These are phyloP conservation scores for Piloderma croceum DNA, from an alignment of 768 basidiomycete species.

Conservation along the genomic window DNA sequence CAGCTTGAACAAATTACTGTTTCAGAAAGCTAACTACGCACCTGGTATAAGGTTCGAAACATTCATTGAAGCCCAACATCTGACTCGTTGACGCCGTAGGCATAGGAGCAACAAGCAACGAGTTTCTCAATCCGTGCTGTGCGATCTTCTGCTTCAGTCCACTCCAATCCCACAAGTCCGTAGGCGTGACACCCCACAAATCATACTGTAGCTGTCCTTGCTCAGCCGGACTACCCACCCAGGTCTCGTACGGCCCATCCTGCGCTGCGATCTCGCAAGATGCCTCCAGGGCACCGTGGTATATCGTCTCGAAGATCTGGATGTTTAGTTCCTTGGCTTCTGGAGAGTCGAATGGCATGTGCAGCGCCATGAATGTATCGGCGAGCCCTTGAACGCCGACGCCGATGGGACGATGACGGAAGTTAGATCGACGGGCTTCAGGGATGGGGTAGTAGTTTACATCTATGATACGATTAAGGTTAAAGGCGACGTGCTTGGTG, in stretches of 20 bases:
- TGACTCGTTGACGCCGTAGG: constrained; percentile 98
- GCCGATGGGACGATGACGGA: constrained; percentile 96
- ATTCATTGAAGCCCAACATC: constrained; percentile 97
- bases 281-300: constrained; percentile 89
- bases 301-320: constrained; percentile 98
- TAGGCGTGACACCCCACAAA: constrained; percentile 89
- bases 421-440: constrained; percentile 89
- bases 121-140: constrained; percentile 79
- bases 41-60: constrained; percentile 98
- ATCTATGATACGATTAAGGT: constrained; percentile 92
- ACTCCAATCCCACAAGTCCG: constrained; percentile 91
- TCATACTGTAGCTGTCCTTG: constrained; percentile 90
- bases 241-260: constrained; percentile 85
- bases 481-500: constrained; percentile 85
- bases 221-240: constrained; percentile 84
- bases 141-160: constrained; percentile 82
- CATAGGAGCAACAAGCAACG: constrained; percentile 92
- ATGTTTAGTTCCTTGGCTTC: constrained; percentile 85
- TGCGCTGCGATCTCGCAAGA: constrained; percentile 79
- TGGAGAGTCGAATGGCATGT: constrained; percentile 90
- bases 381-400: constrained; percentile 97
- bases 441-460: constrained; percentile 93
- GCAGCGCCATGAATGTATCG: constrained; percentile 95
- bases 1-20: constrained; percentile 4
- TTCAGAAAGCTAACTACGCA: constrained; percentile 24